Evolutionary conservation across 2,329 filamentous ascomycete species (phyloP), one percentile per base, ranked within the genome.

Genomic region (Cercospora nicotianae): DNA sequence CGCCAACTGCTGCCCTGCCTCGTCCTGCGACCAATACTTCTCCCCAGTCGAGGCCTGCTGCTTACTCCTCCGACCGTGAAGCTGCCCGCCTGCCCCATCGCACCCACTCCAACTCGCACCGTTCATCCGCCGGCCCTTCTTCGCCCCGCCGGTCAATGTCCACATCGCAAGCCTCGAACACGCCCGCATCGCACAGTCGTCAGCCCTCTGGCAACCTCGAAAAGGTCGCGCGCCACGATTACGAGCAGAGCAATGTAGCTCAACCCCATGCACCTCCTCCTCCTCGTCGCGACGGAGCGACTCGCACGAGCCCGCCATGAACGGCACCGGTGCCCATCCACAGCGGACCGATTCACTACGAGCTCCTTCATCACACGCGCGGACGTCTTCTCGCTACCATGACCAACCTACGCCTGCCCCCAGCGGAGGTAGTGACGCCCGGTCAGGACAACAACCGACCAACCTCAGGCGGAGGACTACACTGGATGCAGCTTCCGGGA

Each of bases 401-500:
- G 82, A 85, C 28, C 74, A 76, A 63, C 73, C 77, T 2, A 74
- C 75, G 3, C 70, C 77, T 12, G 72, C 73, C 20, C 73, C 76
- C 16, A 68, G 62, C 42, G 53, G 69, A 55, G 65, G 62, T 13
- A 67, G 72, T 31, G 62, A 64, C 48, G 5, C 13, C 13, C 62
- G 53, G 10, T 58, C 62, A 6, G 53, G 31, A 18, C 55, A 33
- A 26, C 31, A 36, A 5, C 20, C 62, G 8, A 72, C 79, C 23
- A 82, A 83, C 67, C 80, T 84, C 12, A 81, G 84, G 64, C 82
- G 88, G 73, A 82, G 89, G 75, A 97, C 94, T 12, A 94, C 92
- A 48, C 96, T 99, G 77, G 92, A 91, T 62, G 93, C 94, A 3
- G 58, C 63, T 23, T 93, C 94, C 12, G 95, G 95, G 67, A 93